phyloP scores from a whole-genome alignment of 495 filamentous ascomycete species.

The Lindgomyces ingoldianus region DNA sequence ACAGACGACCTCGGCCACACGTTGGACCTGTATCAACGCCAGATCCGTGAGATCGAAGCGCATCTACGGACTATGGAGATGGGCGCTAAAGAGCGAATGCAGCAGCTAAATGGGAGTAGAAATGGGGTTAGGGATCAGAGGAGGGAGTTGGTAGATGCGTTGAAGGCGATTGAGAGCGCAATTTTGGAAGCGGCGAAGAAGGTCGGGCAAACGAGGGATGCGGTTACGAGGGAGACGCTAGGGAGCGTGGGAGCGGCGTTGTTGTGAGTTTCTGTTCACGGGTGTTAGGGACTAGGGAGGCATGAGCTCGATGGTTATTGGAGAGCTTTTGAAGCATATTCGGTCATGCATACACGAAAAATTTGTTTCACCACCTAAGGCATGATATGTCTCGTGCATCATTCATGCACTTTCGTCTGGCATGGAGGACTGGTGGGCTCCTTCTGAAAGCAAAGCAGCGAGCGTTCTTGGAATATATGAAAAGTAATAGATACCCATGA shows the following conservation, averaged over 20 bases:
- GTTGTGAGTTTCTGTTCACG: neutral
- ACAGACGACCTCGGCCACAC: constrained; percentile 70
- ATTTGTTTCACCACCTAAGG: too few relatives aligned
- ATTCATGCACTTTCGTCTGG: too few relatives aligned
- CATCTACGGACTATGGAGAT: constrained; percentile 76
- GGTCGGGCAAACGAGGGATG: constrained; percentile 68
- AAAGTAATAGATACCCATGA: neutral
- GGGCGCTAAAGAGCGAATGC: constrained; percentile 67
- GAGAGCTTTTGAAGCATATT: neutral
- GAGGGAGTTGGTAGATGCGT: constrained; percentile 63
- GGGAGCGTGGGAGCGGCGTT: constrained; percentile 21
- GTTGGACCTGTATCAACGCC: constrained; percentile 64
- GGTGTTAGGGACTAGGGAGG: neutral
- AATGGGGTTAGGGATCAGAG: constrained; percentile 53
- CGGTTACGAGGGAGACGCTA: constrained; percentile 57
- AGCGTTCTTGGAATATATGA: neutral
- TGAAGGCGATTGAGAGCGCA: constrained; percentile 76
- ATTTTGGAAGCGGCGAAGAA: constrained; percentile 74
- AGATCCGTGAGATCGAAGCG: constrained; percentile 77
- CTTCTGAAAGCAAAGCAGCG: too few relatives aligned
- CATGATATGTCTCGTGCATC: too few relatives aligned
- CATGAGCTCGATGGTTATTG: neutral
- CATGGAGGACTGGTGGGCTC: too few relatives aligned
- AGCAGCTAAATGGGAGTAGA: constrained; percentile 58
- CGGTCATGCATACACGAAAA: neutral